Base-by-base conservation (phyloP, 352 stramenopile species). In the Pythium aphanidermatum region DNA sequence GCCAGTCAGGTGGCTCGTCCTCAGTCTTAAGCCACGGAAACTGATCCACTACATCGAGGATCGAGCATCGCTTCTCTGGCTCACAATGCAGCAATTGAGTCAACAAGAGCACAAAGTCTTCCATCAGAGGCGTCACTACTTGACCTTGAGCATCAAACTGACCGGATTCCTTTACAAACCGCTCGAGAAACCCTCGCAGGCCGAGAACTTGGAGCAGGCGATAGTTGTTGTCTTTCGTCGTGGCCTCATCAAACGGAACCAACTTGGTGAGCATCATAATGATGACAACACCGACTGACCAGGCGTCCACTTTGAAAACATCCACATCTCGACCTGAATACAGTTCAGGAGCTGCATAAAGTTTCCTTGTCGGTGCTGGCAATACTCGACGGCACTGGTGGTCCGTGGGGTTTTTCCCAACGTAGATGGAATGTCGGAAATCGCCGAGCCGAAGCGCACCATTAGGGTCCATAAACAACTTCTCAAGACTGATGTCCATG, bases 241-340 rank as follows among this genome's bases (percentile, higher is more conserved):
- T 52, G 1, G 53, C 40, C 19, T 62, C 53, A 7, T 39, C 40
- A 5, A 56, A 24, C 3, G 46, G 53, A 1, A 12, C 28, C 20
- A 51, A 27, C 39, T 38, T 47, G 4, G 57, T 61, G 3, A 61
- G 25, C 19, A 65, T 17, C 51, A 55, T 65, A 13, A 54, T 31
- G 11, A 69, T 42, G 7, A 65, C 47, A 30, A 69, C 46, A 2
- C 60, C 60, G 1, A 65, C 16, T 2, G 60, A 69, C 55, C 60
- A 69, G n/a, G 57, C 51, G 13, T 69, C 60, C 11, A 51, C 42
- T 50, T 61, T 65, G 12, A 54, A 7, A 8, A 60, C 32, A 38
- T 65, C 55, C n/a, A 61, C 38, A 28, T 57, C 40, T 24, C 40
- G 41, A 13, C 46, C 57, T 6, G 44, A 26, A 14, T 48, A 47